Evolutionary conservation across 23 red algal genomes (phyloP).

Genomic region (Chondrus crispus): DNA sequence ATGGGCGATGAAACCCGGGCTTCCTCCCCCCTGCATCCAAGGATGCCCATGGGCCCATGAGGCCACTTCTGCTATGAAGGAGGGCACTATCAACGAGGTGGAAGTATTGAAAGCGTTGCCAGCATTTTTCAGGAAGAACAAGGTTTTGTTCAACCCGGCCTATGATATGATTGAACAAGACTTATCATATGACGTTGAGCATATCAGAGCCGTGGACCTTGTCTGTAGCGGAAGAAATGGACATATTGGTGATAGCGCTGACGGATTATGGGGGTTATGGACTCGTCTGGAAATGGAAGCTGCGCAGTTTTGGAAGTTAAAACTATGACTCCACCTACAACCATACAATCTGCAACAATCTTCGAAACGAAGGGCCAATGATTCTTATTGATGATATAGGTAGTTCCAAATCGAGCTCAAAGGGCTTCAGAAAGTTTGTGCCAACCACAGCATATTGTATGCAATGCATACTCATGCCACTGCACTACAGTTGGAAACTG

Average conservation of each 20-base stretch:
- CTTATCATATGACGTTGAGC: background rate
- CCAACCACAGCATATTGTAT: background rate
- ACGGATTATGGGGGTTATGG: no score
- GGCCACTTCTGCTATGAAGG: background rate
- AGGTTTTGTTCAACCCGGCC: background rate
- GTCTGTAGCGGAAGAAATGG: no score
- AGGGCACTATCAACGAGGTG: background rate
- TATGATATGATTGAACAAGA: background rate
- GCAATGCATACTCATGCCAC: conserved; percentile 7
- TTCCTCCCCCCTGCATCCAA: no score
- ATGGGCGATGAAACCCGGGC: no score
- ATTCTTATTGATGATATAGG: background rate
- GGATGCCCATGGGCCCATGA: no score
- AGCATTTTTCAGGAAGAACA: background rate
- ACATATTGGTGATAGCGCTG: no score
- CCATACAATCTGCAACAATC: no score
- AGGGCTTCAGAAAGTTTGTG: background rate
- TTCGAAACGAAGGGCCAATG: no score
- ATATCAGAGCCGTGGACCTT: no score
- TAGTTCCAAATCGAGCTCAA: background rate
- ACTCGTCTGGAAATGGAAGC: no score
- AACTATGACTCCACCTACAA: no score
- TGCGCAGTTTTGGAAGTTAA: no score
- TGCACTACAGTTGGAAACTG: background rate
- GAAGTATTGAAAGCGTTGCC: background rate